phyloP scores from a whole-genome alignment of 2,329 filamentous ascomycete species.

The Nakataea oryzae region DNA sequence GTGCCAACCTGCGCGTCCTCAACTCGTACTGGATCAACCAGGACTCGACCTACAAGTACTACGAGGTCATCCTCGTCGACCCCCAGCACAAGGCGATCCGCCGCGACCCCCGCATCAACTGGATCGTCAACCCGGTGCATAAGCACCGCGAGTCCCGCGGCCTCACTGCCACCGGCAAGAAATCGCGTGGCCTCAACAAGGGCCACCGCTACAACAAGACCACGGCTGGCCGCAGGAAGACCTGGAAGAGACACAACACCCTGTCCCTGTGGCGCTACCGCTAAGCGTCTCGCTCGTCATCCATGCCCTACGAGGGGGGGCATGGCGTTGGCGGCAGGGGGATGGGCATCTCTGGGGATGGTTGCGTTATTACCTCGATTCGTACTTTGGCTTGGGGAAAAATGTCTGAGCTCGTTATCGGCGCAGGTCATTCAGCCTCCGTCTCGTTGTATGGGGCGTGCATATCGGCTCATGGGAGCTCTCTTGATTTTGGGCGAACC shows the following conservation, averaged over 20 bases:
- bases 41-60: constrained; percentile 99
- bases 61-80: constrained; percentile 96
- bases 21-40: constrained; percentile 99
- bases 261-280: constrained; percentile 97
- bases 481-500: background rate
- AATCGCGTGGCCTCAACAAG: constrained; percentile 98
- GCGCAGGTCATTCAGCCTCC: background rate
- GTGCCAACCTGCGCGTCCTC: constrained; percentile 96
- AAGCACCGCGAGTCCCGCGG: constrained; percentile 99
- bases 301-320: no score
- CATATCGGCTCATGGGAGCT: background rate
- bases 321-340: background rate
- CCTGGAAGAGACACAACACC: constrained; percentile 99
- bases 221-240: constrained; percentile 93
- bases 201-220: constrained; percentile 99
- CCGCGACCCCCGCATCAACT: constrained; percentile 98
- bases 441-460: background rate
- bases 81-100: constrained; percentile 99
- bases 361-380: background rate
- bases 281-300: constrained; percentile 35
- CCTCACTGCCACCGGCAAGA: constrained; percentile 98
- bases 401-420: background rate
- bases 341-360: background rate
- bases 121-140: constrained; percentile 99
- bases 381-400: background rate